phyloP scores from a whole-genome alignment of 306 rosid species.

The Psophocarpus tetragonolobus region DNA sequence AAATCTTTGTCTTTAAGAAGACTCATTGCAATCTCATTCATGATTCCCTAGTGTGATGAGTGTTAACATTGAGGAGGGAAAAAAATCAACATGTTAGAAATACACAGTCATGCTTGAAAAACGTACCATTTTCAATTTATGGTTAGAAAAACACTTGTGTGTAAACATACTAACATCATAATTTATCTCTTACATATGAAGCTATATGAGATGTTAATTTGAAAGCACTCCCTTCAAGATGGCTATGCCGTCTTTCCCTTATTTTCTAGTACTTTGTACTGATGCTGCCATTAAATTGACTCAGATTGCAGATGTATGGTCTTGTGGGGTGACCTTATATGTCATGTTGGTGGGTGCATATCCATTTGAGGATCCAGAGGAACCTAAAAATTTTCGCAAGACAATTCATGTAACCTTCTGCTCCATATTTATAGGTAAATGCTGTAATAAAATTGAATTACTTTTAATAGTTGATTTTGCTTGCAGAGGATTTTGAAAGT shows the following conservation, averaged over 20 bases:
- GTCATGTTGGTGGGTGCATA: constrained; percentile 98
- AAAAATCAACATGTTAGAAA: background rate
- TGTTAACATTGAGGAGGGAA: background rate
- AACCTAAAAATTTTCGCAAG: constrained; percentile 92
- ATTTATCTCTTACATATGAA: background rate
- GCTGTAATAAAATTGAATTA: background rate
- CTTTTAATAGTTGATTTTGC: constrained; percentile 21
- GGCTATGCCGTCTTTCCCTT: background rate
- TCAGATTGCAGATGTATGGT: constrained; percentile 99
- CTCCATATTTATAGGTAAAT: constrained; percentile 16
- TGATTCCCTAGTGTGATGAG: background rate
- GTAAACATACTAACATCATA: background rate
- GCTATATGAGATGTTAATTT: background rate
- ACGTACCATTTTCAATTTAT: background rate
- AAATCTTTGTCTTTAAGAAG: background rate
- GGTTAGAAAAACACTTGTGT: background rate
- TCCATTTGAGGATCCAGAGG: constrained; percentile 95
- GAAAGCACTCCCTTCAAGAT: background rate
- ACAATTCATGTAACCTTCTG: constrained; percentile 67
- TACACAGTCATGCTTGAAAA: background rate
- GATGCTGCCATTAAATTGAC: constrained; percentile 12
- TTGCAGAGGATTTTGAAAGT: constrained; percentile 92
- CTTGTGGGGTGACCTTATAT: constrained; percentile 96
- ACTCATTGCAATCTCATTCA: background rate
- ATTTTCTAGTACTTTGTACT: background rate